phyloP scores from a whole-genome alignment of 2,329 filamentous ascomycete species.

The Magnaporthiopsis rhizophila region DNA sequence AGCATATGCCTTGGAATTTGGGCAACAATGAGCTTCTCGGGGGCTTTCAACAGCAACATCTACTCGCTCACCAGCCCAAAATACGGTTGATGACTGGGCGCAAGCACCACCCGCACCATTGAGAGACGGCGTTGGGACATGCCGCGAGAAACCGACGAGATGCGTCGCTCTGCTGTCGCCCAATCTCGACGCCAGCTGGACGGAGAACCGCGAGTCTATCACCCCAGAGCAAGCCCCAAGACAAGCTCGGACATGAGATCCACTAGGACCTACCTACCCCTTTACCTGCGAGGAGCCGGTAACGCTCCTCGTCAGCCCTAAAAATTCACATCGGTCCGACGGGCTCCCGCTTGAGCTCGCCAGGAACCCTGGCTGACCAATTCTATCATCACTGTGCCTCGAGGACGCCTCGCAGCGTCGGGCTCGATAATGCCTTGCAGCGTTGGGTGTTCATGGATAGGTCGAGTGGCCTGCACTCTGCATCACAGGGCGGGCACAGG shows the following conservation, averaged over 20 bases:
- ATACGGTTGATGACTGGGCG: not conserved
- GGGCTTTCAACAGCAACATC: not conserved
- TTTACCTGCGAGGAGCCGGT: not conserved
- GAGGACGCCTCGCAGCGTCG: not conserved
- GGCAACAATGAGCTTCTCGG: not conserved
- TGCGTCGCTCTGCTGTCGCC: not conserved
- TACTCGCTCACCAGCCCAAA: not conserved
- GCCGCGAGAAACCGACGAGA: no score
- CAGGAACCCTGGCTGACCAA: not conserved
- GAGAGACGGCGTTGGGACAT: not conserved
- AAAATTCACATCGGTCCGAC: not conserved
- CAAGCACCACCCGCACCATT: not conserved
- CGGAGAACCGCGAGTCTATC: not conserved
- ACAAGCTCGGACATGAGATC: not conserved
- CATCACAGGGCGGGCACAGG: no score
- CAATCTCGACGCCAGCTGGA: not conserved
- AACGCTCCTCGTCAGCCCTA: no score
- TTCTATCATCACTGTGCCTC: not conserved
- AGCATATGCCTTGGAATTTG: not conserved
- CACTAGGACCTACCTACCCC: not conserved
- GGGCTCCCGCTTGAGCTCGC: not conserved
- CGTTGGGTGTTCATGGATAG: not conserved
- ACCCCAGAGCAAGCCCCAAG: not conserved
- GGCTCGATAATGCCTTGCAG: not conserved
- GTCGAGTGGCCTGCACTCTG: no score